Evolutionary conservation across 306 rosid genomes (phyloP), one percentile per base, ranked within the genome.

Genomic region (Fragaria nilgerrensis): DNA sequence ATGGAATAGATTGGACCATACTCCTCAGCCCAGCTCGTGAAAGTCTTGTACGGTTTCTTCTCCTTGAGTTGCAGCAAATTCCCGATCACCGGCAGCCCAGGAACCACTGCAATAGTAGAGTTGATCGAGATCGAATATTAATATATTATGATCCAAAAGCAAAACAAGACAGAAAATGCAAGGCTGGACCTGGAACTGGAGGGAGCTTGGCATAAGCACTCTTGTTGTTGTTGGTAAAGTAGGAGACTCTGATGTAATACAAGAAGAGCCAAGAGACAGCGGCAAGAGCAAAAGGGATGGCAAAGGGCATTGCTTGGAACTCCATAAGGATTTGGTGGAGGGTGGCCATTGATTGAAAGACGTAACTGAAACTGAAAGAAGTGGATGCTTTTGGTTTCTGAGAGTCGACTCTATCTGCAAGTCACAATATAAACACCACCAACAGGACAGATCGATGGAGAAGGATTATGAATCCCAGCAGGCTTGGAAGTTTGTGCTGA

Each of bases 21-120:
- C 27, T 74, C 76, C 49, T 86, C 85, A 9, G 97, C 88, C 96
- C 93, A 89, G 41, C 20, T 76, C 1, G 86, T 52, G 81, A 92
- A 92, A 8, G 99, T 92, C 85, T 87, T 89, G 86, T 95, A 80
- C 16, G 98, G 98, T 75, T 95, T 95, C 88, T 92, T 92, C 88
- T 95, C 98, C 89, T 89, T 95, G 81, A 95, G 76, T 63, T 95
- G 98, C 70, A 95, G 85, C 80, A 95, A 75, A 85, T 95, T 95
- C 72, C 98, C 97, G 2, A 95, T 36, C 83, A 95, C 52, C 7
- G 97, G 97, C 7, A 90, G 11, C 72, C 98, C 95, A 4, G 93
- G 93, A 77, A 95, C 92, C 79, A 13, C 98, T 95, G 84, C 86
- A 81, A n/a, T 23, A 39, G 48, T 11, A 37, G 19, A 53, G 47